phyloP scores from a whole-genome alignment of 208 protist species.

The Leishmania guyanensis region DNA sequence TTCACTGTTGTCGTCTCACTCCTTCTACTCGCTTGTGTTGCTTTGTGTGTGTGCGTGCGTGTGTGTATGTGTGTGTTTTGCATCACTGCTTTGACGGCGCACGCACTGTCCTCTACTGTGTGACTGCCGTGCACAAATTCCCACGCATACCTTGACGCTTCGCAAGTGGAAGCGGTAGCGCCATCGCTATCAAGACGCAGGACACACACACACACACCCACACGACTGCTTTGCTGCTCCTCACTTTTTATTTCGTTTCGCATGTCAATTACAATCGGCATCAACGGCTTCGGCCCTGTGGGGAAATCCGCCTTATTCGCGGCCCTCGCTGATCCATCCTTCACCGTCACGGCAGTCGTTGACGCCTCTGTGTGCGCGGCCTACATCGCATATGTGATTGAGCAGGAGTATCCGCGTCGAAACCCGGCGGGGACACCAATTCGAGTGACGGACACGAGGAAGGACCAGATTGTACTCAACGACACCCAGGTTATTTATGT shows the following conservation, averaged over 20 bases:
- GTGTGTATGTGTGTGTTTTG: too few species aligned
- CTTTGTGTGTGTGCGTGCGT: background rate
- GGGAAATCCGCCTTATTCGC: constrained; percentile 93
- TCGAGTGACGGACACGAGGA: constrained; percentile 34
- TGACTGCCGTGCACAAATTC: background rate
- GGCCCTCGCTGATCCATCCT: constrained; percentile 55
- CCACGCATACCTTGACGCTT: background rate
- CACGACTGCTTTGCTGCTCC: background rate
- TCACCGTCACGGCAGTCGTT: constrained; percentile 93
- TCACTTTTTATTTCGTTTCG: background rate
- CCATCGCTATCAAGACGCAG: background rate
- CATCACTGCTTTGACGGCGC: background rate
- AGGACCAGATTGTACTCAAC: constrained; percentile 66
- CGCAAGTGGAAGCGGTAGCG: background rate
- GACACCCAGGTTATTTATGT: constrained; percentile 31
- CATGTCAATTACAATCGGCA: constrained; percentile 48
- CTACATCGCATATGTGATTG: constrained; percentile 94
- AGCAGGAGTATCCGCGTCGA: constrained; percentile 89
- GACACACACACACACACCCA: background rate
- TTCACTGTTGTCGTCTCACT: background rate
- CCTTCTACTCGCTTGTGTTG: background rate
- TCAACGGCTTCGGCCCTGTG: constrained; percentile 97
- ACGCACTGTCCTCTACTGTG: background rate
- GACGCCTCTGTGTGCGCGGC: constrained; percentile 94
- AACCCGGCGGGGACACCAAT: constrained; percentile 4